Conservation (phyloP, 305 asterid genomes). For the Fraxinus dipetala region DNA sequence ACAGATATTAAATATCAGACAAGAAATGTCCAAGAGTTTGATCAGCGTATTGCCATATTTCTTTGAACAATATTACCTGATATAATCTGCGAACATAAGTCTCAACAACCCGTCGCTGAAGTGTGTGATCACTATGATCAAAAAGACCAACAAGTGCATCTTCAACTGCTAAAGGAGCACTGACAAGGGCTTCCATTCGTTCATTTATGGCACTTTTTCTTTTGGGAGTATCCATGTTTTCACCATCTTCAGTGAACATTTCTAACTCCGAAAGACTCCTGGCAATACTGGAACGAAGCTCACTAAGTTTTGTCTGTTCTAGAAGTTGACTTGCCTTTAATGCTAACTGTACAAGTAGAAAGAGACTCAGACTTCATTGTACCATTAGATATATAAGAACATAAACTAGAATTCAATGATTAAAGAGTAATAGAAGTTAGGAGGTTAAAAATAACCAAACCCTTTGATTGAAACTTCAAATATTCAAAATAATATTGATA, state of each 20-base stretch:
- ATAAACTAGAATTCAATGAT: conserved; percentile 14
- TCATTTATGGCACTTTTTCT: conserved; percentile 97
- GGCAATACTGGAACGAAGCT: conserved; percentile 93
- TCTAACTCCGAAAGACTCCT: conserved; percentile 99
- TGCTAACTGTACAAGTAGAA: conserved; percentile 64
- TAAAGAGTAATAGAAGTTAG: not conserved
- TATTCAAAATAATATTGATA: not conserved
- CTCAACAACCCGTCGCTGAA: conserved; percentile 97
- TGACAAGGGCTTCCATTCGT: conserved; percentile 94
- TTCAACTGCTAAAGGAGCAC: conserved; percentile 98
- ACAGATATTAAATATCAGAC: conserved; percentile 29
- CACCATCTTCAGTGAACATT: conserved; percentile 99
- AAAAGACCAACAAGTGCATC: conserved; percentile 98
- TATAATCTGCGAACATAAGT: conserved; percentile 90
- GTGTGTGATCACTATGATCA: conserved; percentile 98
- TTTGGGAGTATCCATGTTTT: conserved; percentile 96
- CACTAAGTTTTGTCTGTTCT: conserved; percentile 96
- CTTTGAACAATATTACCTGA: conserved; percentile 52
- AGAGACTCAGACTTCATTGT: conserved; percentile 10
- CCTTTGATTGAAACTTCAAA: not conserved
- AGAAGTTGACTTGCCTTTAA: conserved; percentile 94
- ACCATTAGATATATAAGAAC: conserved; percentile 17
- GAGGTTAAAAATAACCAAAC: conserved; percentile 10
- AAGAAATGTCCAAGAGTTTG: conserved; percentile 7
- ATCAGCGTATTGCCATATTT: conserved; percentile 1